phyloP scores from a whole-genome alignment of 208 protist genomes.

The Acanthamoeba lenticulata region DNA sequence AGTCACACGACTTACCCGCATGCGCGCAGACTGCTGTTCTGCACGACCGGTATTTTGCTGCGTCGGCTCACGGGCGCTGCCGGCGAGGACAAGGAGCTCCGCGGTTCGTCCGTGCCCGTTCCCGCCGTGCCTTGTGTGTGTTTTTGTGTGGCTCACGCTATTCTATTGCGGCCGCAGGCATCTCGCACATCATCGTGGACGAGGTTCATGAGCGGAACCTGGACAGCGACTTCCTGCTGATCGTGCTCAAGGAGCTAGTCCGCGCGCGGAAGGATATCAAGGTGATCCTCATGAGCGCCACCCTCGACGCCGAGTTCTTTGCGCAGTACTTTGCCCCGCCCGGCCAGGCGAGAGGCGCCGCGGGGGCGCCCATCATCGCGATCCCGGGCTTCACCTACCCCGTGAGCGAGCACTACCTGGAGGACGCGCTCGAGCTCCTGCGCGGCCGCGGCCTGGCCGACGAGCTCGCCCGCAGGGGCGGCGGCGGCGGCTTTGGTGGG shows the following conservation, averaged over 20 bases:
- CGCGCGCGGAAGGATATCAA: constrained; percentile 79
- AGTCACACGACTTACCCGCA: not conserved
- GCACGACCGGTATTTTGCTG: constrained; percentile 83
- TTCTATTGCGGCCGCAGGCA: no score
- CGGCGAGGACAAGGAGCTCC: constrained; percentile 1
- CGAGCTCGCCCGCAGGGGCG: not conserved
- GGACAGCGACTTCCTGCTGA: constrained; percentile 83
- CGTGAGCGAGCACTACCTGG: not conserved
- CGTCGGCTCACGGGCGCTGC: constrained; percentile 61
- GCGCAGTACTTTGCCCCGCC: constrained; percentile 73
- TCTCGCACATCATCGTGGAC: constrained; percentile 77
- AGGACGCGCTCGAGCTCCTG: constrained; percentile 23
- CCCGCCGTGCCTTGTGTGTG: not conserved
- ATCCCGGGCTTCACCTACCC: constrained; percentile 53
- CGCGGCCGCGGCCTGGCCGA: not conserved
- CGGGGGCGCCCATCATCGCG: not conserved
- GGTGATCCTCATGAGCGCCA: constrained; percentile 87
- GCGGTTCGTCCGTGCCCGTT: not conserved
- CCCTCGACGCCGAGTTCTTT: constrained; percentile 82
- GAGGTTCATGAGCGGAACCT: constrained; percentile 80
- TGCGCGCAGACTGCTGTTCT: constrained; percentile 74
- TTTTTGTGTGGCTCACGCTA: not conserved
- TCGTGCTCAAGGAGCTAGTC: constrained; percentile 79
- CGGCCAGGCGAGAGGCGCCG: not conserved
- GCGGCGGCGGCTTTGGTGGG: no score